These are phyloP conservation scores for Backusella australiensis DNA, from an alignment of 192 early-diverging fungal genomes.

Conservation along the genomic window DNA sequence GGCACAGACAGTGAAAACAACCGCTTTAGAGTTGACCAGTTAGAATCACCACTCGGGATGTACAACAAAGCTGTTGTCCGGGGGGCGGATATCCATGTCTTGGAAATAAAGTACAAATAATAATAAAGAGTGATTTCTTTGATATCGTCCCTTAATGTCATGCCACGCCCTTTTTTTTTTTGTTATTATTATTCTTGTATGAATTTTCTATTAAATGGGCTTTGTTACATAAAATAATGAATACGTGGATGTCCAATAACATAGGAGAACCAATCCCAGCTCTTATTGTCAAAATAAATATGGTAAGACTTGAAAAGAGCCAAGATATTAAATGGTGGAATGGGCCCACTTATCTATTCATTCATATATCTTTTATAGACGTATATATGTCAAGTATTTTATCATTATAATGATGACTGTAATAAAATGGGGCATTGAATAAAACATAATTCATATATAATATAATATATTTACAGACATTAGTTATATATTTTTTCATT, in stretches of 20 bases:
- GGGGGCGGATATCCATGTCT: constrained; percentile 42
- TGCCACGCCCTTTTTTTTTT: background rate
- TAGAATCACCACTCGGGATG: constrained; percentile 48
- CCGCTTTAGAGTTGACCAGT: constrained; percentile 44
- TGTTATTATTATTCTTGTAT: background rate
- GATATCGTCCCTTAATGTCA: background rate
- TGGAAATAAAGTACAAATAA: background rate
- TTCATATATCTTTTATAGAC: too few relatives aligned
- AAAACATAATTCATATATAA: background rate
- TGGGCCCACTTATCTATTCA: background rate
- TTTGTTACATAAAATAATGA: background rate
- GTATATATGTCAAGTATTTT: background rate
- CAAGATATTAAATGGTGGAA: background rate
- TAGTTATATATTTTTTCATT: background rate
- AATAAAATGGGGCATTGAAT: background rate
- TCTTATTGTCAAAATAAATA: background rate
- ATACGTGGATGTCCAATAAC: background rate
- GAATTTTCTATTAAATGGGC: background rate
- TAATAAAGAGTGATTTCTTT: background rate
- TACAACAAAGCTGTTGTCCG: constrained; percentile 53
- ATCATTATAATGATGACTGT: background rate
- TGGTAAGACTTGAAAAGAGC: background rate
- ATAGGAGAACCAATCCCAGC: background rate
- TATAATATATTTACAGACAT: background rate
- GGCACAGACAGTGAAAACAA: constrained; percentile 49